Percentiles rank a stretch among this genome's conserved stretches.
These are phyloP conservation scores for Sporisorium iseilematis-ciliati DNA, from an alignment of 1,284 basidiomycete species.

Conservation along the genomic window DNA sequence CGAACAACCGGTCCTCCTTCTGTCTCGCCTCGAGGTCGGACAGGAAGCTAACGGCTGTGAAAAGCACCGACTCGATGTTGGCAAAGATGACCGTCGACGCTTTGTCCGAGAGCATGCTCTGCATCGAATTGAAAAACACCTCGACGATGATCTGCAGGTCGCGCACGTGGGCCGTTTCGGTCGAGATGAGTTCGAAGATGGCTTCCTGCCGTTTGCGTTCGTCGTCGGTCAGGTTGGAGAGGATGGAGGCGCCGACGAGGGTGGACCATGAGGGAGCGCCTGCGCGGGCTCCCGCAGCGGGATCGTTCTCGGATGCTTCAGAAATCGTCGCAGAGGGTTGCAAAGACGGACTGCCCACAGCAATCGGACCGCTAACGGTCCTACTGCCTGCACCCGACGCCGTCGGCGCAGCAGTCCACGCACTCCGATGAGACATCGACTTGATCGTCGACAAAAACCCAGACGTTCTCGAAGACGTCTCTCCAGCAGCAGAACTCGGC, in stretches of 20 bases:
- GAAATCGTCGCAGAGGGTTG: conserved; percentile 13
- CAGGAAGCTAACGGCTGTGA: conserved; percentile 39
- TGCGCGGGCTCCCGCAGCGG: conserved; percentile 7
- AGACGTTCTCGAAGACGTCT: conserved; percentile 38
- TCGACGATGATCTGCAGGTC: conserved; percentile 80
- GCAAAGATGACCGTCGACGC: conserved; percentile 87
- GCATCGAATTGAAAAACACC: conserved; percentile 84
- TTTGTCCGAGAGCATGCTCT: conserved; percentile 79
- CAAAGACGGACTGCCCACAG: conserved; percentile 21
- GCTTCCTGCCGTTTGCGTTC: conserved; percentile 98
- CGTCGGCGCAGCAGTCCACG: conserved; percentile 18
- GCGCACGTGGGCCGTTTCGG: conserved; percentile 95
- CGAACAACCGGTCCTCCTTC: conserved; percentile 86
- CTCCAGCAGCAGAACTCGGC: conserved; percentile 27
- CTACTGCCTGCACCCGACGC: conserved; percentile 20
- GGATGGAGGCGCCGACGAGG: conserved; percentile 82
- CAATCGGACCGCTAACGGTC: conserved; percentile 45
- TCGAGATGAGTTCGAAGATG: conserved; percentile 99
- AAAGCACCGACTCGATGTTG: conserved; percentile 81
- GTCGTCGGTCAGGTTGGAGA: conserved; percentile 84
- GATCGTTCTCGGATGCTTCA: background rate
- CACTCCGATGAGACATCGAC: conserved; percentile 51
- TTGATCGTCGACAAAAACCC: conserved; percentile 63
- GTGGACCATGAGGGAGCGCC: conserved; percentile 84
- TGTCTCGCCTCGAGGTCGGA: conserved; percentile 88